Base-by-base conservation (phyloP, 805 yeast species). In the Ogataea sp. region DNA sequence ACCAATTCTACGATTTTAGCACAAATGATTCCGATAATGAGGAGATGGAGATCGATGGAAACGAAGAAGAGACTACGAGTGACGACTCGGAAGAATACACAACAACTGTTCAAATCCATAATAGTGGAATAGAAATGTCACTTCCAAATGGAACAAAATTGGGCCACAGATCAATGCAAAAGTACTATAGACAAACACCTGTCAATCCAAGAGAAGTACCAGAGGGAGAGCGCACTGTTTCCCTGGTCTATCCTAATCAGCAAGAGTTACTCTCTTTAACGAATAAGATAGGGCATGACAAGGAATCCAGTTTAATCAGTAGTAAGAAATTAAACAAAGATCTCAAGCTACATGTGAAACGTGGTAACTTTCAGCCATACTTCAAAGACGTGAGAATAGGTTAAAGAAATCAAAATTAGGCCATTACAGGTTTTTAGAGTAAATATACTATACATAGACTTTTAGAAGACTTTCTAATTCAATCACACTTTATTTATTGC, bases 61-160 rank as follows among this genome's bases (percentile, higher is more conserved):
- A 52, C 15, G 56, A 45, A 13, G 55, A 46, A n/a, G 49, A 41
- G 17, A 48, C 43, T 10, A 53, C 47, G 2, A 57, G 41, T 17
- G 58, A 47, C 6, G 37, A 27, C 9, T 25, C 20, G 6, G 36
- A 27, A 10, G 62, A 46, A 11, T 56, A 49, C 4, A 61, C 52
- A 9, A 57, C 67, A 41, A 52, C 48, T 18, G 64, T 56, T 9
- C 36, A 29, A 5, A 42, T 58, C 7, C 58, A 59, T 42, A 39
- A 49, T 11, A 46, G 52, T 2, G 89, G 88, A 4, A 71, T 71
- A 15, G 87, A 82, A 49, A 59, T 88, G 35, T 65, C 73, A 0
- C 65, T 89, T 37, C 89, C 96, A 2, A 73, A 83, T 16, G 97
- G 97, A 1, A 63, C 75, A 4, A 73, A 76, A 34, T 70, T 85